A percentile compares a stretch with the other conserved stretches of the same genome.
Evolutionary conservation across 306 rosid genomes (phyloP).

Genomic region (Lathyrus aphaca): DNA sequence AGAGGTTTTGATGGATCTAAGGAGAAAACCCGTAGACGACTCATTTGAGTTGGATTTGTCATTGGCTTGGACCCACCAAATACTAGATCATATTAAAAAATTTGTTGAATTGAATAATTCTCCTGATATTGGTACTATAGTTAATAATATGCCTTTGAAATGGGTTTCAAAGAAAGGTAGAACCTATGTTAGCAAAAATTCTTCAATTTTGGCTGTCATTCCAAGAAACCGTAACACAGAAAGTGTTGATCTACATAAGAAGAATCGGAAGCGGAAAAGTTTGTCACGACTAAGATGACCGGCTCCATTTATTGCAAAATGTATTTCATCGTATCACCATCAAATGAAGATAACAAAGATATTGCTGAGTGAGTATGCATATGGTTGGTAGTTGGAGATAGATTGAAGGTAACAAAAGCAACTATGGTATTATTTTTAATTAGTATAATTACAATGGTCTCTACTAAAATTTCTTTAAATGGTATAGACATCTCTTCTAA

Average conservation of each 20-base stretch:
- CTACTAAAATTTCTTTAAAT: too few relatives aligned
- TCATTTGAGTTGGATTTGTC: conserved; percentile 69
- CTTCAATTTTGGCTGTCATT: conserved; percentile 46
- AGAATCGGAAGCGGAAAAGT: conserved; percentile 49
- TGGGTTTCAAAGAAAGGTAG: conserved; percentile 48
- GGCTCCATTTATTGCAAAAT: conserved; percentile 12
- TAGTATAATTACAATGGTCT: too few relatives aligned
- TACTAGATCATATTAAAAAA: conserved; percentile 75
- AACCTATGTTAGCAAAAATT: conserved; percentile 54
- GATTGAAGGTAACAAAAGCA: conserved; percentile 34
- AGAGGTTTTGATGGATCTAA: conserved; percentile 58
- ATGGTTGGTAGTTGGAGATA: conserved; percentile 29
- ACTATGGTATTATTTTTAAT: too few relatives aligned
- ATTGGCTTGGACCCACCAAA: conserved; percentile 79
- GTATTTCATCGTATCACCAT: neutral
- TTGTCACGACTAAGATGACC: conserved; percentile 55
- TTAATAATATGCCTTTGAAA: conserved; percentile 68
- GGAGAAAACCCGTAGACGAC: conserved; percentile 71
- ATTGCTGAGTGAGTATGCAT: conserved; percentile 8
- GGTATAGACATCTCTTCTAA: too few relatives aligned
- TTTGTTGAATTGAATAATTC: conserved; percentile 67
- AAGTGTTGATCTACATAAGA: conserved; percentile 45
- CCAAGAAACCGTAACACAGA: conserved; percentile 40
- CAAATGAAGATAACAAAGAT: conserved; percentile 26
- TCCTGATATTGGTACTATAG: conserved; percentile 63